Evolutionary conservation across 345 rosid species (phyloP), one percentile per base, ranked within the genome.

Genomic region (Ailanthus altissimus): DNA sequence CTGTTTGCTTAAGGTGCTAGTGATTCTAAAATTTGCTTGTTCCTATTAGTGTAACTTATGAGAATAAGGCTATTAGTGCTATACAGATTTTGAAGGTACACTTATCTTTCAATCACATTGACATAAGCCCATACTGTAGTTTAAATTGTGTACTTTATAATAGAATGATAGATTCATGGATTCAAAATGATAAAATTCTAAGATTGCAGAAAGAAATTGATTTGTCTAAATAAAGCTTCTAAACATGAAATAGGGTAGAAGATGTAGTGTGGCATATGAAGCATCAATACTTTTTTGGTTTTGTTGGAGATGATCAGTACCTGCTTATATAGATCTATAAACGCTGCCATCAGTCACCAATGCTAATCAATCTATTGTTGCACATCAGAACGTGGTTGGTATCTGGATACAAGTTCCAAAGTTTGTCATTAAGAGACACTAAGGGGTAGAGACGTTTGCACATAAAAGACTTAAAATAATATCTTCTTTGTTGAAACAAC

Each of bases 251-350:
- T 81, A 94, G 98, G 97, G 99, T 94, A 18, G 99, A 97, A 87
- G 99, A 97, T 85, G 99, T 97, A 2, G 98, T 98, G 0, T 97
- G 99, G 98, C 99, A 97, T 88, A 79, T 89, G 79, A 89, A 97
- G 78, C 99, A 97, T 76, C 98, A 92, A 77, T 86, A 97, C 85
- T 81, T 97, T 71, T 94, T 97, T 91, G 99, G 99, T 78, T 97
- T 97, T 6, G 97, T 92, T 78, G 99, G 99, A 43, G 99, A 97
- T 85, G 98, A 97, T 81, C 98, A 92, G 40, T 94, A 89, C 85
- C 85, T 97, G 75, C 91, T 85, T 78, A 79, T 97, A 80, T 94
- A 98, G 98, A 97, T 87, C 81, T 92, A 40, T 89, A 98, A 68
- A 83, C 93, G n/a, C n/a, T n/a, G 72, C 89, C 95, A 54, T 80